Evolutionary conservation across 305 asterid species (phyloP), one percentile per base, ranked within the genome.

Genomic region (Rubia balearica): DNA sequence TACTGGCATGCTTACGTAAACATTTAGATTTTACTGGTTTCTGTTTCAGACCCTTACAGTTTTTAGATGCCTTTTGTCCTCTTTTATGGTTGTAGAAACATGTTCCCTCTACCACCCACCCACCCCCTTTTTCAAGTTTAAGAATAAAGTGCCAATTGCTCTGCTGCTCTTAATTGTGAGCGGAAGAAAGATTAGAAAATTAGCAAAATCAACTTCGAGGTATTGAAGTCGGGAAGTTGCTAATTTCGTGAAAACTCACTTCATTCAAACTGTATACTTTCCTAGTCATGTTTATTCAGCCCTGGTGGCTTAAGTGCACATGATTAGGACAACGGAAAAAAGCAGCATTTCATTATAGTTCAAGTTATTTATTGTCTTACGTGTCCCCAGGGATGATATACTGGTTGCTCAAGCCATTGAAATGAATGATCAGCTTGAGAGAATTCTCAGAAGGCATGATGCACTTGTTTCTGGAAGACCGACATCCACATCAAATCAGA

Each of bases 351-450:
- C 38, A 19, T 22, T 57, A 57, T 57, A 57, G 9, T 57, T 21
- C 8, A n/a, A n/a, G 27, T 41, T 40, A 27, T 11, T 43, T 22
- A 5, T 0, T 42, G 13, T 13, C 9, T 27, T n/a, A 42, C 16
- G 17, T 69, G 74, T 65, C 63, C 73, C 63, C 49, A 93, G 98
- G 88, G 96, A 93, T 24, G 98, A 91, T 74, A 87, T 80, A 67
- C 76, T 86, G 59, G 85, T 91, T 76, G 71, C 92, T 63, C 85
- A 80, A 77, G 96, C 98, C 70, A 80, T 91, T 24, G 96, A 91
- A 85, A 86, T 91, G 70, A 93, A 93, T 17, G 98, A 93, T 83
- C 85, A 88, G 76, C 98, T 93, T 65, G 96, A 93, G 65, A 81
- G 82, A 79, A 87, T 89, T 69, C 83, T 93, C 78, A 79, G 73